These are phyloP conservation scores for Yarrowia hollandica DNA, from an alignment of 805 yeast species.

Conservation along the genomic window DNA sequence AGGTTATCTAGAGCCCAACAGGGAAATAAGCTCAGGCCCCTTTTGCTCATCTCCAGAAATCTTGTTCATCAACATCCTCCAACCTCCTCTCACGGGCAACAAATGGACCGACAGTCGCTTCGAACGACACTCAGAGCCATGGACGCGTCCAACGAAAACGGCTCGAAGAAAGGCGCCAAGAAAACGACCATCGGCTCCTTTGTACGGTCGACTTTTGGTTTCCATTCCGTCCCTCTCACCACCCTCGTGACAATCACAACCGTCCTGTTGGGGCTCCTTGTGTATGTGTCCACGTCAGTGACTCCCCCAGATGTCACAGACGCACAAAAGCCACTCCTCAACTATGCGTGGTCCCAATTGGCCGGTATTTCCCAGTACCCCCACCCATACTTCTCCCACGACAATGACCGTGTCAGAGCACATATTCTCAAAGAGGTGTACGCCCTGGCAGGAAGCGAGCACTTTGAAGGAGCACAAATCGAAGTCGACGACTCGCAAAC, in stretches of 20 bases:
- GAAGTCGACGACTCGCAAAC: slow-evolving; percentile 46
- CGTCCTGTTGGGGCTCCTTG: slow-evolving; percentile 7
- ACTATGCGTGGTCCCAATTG: slow-evolving; percentile 64
- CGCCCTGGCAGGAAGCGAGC: slow-evolving; percentile 38
- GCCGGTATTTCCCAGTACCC: slow-evolving; percentile 64
- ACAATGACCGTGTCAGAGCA: slow-evolving; percentile 74
- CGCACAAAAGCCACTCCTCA: slow-evolving; percentile 2
- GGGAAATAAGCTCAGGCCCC: slow-evolving; percentile 15
- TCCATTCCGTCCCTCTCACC: slow-evolving; percentile 15
- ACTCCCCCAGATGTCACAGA: slow-evolving; percentile 7
- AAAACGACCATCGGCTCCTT: slow-evolving; percentile 9
- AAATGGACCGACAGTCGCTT: slow-evolving; percentile 33
- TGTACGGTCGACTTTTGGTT: slow-evolving; percentile 7
- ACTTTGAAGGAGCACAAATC: slow-evolving; percentile 43
- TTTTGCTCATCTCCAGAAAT: slow-evolving; percentile 8
- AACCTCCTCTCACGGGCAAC: not conserved
- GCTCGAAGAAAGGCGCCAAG: slow-evolving; percentile 19
- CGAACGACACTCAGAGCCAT: slow-evolving; percentile 23
- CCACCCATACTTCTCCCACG: slow-evolving; percentile 79
- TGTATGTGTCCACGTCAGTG: not conserved
- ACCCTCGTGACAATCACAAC: not conserved
- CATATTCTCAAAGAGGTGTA: slow-evolving; percentile 53
- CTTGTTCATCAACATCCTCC: too few species aligned
- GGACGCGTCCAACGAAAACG: slow-evolving; percentile 4
- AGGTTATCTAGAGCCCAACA: slow-evolving; percentile 20